Percentiles rank a stretch among this genome's conserved stretches.
Evolutionary conservation across 2,329 filamentous ascomycete genomes (phyloP).

Genomic region (Cyphellophora europaea): DNA sequence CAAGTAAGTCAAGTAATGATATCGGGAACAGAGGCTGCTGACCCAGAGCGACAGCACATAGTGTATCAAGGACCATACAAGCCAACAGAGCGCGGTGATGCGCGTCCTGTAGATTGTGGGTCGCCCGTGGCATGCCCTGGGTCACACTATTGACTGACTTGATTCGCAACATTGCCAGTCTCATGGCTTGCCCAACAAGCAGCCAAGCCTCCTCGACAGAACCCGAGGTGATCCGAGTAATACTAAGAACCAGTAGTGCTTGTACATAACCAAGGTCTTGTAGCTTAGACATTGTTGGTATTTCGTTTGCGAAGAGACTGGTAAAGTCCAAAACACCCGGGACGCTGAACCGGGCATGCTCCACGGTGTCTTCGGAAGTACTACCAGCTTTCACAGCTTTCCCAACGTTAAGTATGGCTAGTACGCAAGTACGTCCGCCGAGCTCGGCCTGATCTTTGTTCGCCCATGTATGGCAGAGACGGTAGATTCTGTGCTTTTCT

Average conservation of each 20-base stretch:
- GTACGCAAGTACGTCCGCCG: too few species aligned
- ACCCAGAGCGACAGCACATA: neutral
- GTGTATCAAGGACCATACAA: neutral
- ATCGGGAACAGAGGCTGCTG: neutral
- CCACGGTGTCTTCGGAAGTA: too few species aligned
- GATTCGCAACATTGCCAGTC: too few species aligned
- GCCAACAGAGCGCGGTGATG: neutral
- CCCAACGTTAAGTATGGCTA: too few species aligned
- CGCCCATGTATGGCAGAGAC: neutral
- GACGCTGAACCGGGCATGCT: too few species aligned
- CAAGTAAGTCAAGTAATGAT: neutral
- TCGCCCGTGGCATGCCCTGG: neutral
- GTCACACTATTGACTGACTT: too few species aligned
- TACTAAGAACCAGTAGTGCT: neutral
- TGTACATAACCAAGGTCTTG: neutral
- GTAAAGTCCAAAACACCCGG: too few species aligned
- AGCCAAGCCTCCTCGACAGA: neutral
- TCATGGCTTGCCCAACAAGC: neutral
- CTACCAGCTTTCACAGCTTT: too few species aligned
- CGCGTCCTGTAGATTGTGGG: neutral
- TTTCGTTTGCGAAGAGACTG: too few species aligned
- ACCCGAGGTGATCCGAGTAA: neutral
- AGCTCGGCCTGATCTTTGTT: too few species aligned
- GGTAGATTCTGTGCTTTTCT: slow-evolving; percentile 26
- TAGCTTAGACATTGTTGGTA: too few species aligned